These are phyloP conservation scores for Microcyclospora tardicrescens DNA, from an alignment of 2,329 filamentous ascomycete species.

Conservation along the genomic window DNA sequence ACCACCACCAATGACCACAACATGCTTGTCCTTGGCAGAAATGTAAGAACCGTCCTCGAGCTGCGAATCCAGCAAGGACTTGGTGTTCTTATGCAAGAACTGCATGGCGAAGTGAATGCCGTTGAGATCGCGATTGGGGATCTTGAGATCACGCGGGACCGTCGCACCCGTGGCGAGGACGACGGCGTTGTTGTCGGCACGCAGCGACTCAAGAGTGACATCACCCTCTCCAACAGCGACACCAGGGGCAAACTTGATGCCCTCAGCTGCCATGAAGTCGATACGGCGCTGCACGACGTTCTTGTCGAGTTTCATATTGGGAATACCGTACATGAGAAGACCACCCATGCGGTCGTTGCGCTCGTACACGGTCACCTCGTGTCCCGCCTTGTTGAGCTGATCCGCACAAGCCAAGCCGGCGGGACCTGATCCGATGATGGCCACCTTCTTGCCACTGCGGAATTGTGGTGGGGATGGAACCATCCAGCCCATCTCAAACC, in stretches of 20 bases:
- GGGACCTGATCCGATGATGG: conserved; percentile 83
- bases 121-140: conserved; percentile 74
- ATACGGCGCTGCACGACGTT: conserved; percentile 89
- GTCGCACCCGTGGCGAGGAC: conserved; percentile 88
- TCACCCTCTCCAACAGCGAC: conserved; percentile 64
- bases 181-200: conserved; percentile 64
- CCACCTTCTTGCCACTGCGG: conserved; percentile 78
- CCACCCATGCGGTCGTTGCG: conserved; percentile 82
- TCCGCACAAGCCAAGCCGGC: conserved; percentile 83
- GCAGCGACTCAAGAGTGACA: conserved; percentile 56
- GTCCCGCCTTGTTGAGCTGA: conserved; percentile 86
- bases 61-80: conserved; percentile 86
- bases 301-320: conserved; percentile 99
- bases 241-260: conserved; percentile 67
- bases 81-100: conserved; percentile 94
- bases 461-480: conserved; percentile 63
- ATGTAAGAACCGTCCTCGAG: conserved; percentile 77
- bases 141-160: conserved; percentile 82
- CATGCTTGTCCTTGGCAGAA: conserved; percentile 88
- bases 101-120: conserved; percentile 96
- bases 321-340: conserved; percentile 94
- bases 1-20: conserved; percentile 92
- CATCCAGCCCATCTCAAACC: conserved; percentile 98
- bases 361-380: conserved; percentile 82
- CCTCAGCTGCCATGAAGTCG: conserved; percentile 86